Base-by-base conservation (phyloP, 2,329 filamentous ascomycete genomes). In the Didymella keratinophila region DNA sequence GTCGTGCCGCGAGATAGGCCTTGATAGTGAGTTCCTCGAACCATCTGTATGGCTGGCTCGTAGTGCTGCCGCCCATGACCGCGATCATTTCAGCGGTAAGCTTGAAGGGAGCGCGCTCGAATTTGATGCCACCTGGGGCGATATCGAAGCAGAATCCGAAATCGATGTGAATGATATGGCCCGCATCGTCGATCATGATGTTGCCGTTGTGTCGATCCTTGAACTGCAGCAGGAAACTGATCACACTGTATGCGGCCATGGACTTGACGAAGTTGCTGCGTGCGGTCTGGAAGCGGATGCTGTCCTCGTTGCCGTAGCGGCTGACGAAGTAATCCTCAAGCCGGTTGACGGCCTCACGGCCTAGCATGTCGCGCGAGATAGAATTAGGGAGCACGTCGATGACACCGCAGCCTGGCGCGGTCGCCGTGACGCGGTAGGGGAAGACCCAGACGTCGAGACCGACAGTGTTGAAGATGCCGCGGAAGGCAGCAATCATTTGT, bases 81-180 rank as follows among this genome's bases (percentile, higher is more conserved):
- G 93, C 92, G 59, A 99, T 86, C 96, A 99, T 99, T 76, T 99
- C 95, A 8, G 88, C 86, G 0, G 95, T 99, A 53, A 99, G 87
- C 80, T 99, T 99, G 84, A 99, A 99, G 0, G 95, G 95, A 0
- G 95, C 95, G 23, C 95, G 90, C 82, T 99, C 95, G 74, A 99
- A 99, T 69, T 93, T 94, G 72, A 99, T 93, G 60, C 96, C 95
- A 46, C 95, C 95, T 0, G 95, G 95, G 1, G 93, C 95, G 68
- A 99, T 98, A 73, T 99, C 96, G 79, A 99, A 99, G 80, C 94
- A 98, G 85, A 99, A 99, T 10, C 95, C 95, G 73, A 99, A 99
- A 77, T 99, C 95, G 68, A 99, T 98, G 81, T 99, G 95, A 52
- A 99, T 86, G 71, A 99, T 97, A 78, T 99, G 95, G 4, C 96